A percentile compares a stretch with the other conserved stretches of the same genome.
Conservation (phyloP, 2,329 filamentous ascomycete species). For the Fusarium acutatum region DNA sequence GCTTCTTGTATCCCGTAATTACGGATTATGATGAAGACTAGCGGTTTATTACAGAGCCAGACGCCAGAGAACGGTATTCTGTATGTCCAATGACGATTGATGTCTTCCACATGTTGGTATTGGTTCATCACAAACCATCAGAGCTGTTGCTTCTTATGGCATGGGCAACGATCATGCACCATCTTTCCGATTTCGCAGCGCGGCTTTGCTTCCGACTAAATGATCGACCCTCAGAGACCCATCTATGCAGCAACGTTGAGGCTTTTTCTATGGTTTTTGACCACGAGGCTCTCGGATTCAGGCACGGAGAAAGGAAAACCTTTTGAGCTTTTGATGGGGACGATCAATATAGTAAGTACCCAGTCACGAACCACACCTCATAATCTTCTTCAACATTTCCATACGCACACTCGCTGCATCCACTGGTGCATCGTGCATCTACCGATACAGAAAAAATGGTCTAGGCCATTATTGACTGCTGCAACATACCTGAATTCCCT, state of each 20-base stretch:
- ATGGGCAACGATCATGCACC: not conserved
- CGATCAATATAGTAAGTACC: not conserved
- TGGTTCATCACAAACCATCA: not conserved
- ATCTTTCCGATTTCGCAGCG: slow-evolving; percentile 18
- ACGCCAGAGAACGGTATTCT: not conserved
- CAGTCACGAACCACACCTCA: not conserved
- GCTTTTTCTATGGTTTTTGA: not conserved
- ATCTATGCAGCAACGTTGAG: slow-evolving; percentile 32
- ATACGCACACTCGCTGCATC: not conserved
- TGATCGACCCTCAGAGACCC: slow-evolving; percentile 7
- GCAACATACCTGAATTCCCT: not conserved
- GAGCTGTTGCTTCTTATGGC: not conserved
- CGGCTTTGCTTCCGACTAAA: slow-evolving; percentile 4
- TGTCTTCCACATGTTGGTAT: not conserved
- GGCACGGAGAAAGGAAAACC: not conserved
- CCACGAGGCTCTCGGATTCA: not conserved
- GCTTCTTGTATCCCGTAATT: slow-evolving; percentile 9
- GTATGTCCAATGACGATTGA: not conserved
- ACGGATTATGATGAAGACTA: not conserved
- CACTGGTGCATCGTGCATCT: not conserved
- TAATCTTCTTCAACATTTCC: not conserved
- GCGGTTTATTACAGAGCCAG: not conserved
- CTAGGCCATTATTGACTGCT: slow-evolving; percentile 11
- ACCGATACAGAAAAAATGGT: not conserved
- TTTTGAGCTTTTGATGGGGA: not conserved